Base-by-base conservation (phyloP, 2,329 filamentous ascomycete genomes). In the Colletotrichum higginsianum region DNA sequence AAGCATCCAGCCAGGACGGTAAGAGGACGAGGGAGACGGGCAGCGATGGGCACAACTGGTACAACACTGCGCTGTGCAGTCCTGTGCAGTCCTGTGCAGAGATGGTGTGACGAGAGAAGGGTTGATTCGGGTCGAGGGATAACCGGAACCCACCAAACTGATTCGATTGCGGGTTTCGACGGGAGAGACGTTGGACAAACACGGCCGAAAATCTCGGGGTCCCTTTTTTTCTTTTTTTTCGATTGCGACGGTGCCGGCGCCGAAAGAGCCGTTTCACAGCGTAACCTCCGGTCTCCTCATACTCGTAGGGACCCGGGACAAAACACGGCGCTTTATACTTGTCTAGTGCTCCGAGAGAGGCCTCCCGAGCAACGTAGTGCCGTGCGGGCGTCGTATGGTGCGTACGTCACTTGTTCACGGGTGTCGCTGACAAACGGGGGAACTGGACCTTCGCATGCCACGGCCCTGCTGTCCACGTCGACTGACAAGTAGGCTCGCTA, bases 281-380 rank as follows among this genome's bases (percentile, higher is more conserved):
- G 13, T 30, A 18, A 7, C 56, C 50, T 26, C 42, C 42, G n/a
- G 21, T 40, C 30, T 23, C 38, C 35, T 8, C 4, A 23, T n/a
- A 30, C 8, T 35, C 30, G 8, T 35, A 18, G 62, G 30, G 16
- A 2, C 30, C 63, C 44, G 18, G 68, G 68, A 68, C 68, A 58
- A 55, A 52, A 68, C 52, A 71, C 58, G 68, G 65, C 53, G 68
- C 65, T 71, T 71, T 71, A 71, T 71, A 71, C 56, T 60, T 53
- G 58, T 57, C 58, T 26, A 63, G 52, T 35, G 58, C 68, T 47
- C 11, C 26, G 23, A 71, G 68, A 71, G 68, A 71, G 68, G 68
- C 68, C 68, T 71, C 68, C 64, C n/a, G 18, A 13, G 52, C 21
- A 42, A 52, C n/a, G n/a, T 50, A 16, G 35, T 70, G 57, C 52